Percentiles rank a stretch among this genome's conserved stretches.
Conservation (phyloP, 768 basidiomycete species). For the Suillus discolor region DNA sequence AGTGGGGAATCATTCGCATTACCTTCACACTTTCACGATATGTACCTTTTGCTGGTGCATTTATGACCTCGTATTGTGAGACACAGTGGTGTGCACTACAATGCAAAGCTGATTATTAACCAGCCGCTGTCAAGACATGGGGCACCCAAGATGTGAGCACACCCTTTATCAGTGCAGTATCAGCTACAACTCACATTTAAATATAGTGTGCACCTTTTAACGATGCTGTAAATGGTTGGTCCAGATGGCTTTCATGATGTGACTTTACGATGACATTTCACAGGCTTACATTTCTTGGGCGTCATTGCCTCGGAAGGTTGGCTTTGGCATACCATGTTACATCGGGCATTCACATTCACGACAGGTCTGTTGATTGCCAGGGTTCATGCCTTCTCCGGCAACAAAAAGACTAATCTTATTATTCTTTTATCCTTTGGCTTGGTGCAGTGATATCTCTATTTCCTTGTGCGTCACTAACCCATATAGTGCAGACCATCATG, state of each 20-base stretch:
- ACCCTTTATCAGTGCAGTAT: background rate
- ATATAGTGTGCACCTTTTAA: background rate
- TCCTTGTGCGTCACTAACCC: background rate
- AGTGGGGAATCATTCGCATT: constrained; percentile 3
- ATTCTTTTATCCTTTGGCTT: background rate
- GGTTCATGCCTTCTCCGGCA: background rate
- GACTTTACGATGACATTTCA: background rate
- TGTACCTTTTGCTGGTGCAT: constrained; percentile 8
- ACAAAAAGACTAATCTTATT: background rate
- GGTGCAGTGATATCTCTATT: background rate
- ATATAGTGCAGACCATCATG: background rate
- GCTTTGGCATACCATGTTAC: background rate
- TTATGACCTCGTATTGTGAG: constrained; percentile 9
- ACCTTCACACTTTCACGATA: constrained; percentile 8
- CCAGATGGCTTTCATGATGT: background rate
- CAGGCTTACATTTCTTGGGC: background rate
- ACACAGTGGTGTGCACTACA: background rate
- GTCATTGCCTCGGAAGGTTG: background rate
- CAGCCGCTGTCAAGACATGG: background rate
- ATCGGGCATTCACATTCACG: background rate
- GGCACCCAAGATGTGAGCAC: background rate
- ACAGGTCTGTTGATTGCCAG: background rate
- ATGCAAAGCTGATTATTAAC: background rate
- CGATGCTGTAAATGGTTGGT: background rate
- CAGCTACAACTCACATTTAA: background rate